These are phyloP conservation scores for Cladosporium sp. DNA, from an alignment of 2,329 filamentous ascomycete species.

Conservation along the genomic window DNA sequence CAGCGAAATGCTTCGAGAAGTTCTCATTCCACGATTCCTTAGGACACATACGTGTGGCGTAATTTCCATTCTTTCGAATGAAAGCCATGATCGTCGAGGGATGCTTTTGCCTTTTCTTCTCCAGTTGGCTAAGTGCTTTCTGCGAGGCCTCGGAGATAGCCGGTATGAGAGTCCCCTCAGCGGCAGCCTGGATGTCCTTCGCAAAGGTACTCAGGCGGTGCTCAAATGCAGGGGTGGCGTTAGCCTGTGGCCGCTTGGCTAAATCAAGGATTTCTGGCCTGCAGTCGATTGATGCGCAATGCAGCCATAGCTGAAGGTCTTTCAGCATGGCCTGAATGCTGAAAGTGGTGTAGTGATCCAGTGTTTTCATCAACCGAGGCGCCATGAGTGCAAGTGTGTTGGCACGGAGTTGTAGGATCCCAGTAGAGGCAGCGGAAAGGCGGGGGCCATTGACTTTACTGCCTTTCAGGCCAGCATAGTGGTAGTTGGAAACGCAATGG, in stretches of 20 bases:
- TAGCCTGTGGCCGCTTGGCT: neutral
- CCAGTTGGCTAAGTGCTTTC: slow-evolving; percentile 5
- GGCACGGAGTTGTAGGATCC: slow-evolving; percentile 26
- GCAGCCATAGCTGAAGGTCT: slow-evolving; percentile 22
- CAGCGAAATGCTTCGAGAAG: slow-evolving; percentile 20
- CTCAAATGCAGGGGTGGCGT: neutral
- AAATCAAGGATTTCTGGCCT: slow-evolving; percentile 11
- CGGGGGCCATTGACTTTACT: neutral
- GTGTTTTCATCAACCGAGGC: slow-evolving; percentile 6
- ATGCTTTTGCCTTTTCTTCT: slow-evolving; percentile 17
- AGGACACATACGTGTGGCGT: slow-evolving; percentile 16
- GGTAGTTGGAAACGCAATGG: slow-evolving; percentile 29
- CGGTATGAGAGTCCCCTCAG: slow-evolving; percentile 11
- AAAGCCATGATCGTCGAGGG: slow-evolving; percentile 25
- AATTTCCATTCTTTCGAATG: slow-evolving; percentile 24
- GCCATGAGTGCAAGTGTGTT: slow-evolving; percentile 20
- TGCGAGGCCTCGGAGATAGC: slow-evolving; percentile 2
- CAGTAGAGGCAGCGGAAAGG: slow-evolving; percentile 23
- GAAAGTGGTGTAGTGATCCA: slow-evolving; percentile 21
- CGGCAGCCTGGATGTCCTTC: slow-evolving; percentile 5
- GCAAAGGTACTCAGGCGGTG: neutral
- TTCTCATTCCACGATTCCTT: slow-evolving; percentile 27
- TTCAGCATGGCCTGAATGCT: slow-evolving; percentile 23
- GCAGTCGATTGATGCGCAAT: neutral
- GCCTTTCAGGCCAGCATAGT: slow-evolving; percentile 28